Conservation (phyloP, 257 asterid species). For the Solanum peruvianum region DNA sequence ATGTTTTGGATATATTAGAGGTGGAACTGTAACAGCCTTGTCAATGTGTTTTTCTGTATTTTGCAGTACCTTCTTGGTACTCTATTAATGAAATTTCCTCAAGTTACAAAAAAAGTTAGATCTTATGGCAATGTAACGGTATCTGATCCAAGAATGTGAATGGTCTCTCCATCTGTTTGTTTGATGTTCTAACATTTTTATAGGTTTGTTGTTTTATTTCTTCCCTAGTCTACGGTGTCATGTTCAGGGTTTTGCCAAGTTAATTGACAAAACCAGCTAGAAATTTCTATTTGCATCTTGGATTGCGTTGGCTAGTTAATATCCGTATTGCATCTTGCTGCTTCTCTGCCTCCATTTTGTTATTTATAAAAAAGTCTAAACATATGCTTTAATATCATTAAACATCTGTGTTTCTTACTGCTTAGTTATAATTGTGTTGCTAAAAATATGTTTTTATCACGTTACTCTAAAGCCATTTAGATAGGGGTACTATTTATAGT, state of each 20-base stretch:
- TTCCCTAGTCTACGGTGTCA: not conserved
- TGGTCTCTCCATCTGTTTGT: not conserved
- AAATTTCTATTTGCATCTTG: not conserved
- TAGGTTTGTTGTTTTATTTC: not conserved
- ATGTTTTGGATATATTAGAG: not conserved
- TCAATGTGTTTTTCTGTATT: not conserved
- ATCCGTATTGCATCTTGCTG: not conserved
- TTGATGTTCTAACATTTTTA: not conserved
- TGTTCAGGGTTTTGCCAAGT: not conserved
- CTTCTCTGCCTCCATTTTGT: not conserved
- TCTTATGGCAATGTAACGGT: not conserved
- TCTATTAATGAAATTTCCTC: not conserved
- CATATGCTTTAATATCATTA: not conserved
- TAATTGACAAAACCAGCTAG: not conserved
- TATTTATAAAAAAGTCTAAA: not conserved
- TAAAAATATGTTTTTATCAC: not conserved
- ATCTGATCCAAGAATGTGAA: not conserved
- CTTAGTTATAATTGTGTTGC: not conserved
- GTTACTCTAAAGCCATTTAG: not conserved
- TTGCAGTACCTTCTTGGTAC: not conserved
- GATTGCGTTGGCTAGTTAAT: not conserved
- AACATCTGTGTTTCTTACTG: not conserved
- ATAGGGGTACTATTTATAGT: not conserved
- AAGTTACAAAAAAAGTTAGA: not conserved
- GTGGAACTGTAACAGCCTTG: not conserved